Base-by-base conservation (phyloP, 2,329 filamentous ascomycete genomes). In the Cordyceps farinosa region DNA sequence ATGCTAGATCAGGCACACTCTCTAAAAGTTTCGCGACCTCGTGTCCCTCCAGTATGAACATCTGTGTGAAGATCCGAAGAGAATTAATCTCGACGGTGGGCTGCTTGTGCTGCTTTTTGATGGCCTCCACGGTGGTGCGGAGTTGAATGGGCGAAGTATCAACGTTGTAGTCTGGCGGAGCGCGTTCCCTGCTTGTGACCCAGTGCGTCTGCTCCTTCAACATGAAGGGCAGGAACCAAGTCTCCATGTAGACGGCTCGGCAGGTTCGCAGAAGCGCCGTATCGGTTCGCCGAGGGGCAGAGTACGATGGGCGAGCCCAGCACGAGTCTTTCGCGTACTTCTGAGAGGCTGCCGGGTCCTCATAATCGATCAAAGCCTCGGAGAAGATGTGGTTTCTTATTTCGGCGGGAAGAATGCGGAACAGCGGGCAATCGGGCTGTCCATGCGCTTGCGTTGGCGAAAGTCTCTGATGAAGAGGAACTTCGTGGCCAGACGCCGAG, bases 311-410 rank as follows among this genome's bases (percentile, higher is more conserved):
- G 2, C 80, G 72, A 9, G 70, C 69, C 67, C 76, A 81, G 67
- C 72, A 77, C 4, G 77, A 75, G 3, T 70, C 61, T 7, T 62
- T 50, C 1, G 30, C 56, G 68, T 77, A 78, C 1, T 65, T 66
- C 1, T 57, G 61, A 1, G 65, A 59, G 0, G 69, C 67, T 1
- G 66, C 62, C 5, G 70, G 67, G 47, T 79, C 77, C 10, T 75
- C 72, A 38, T 74, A 76, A 36, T 77, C 76, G 6, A 74, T 70
- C 3, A 82, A 69, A 0, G 71, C 75, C 51, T 71, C 72, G 10
- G 70, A 63, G 68, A 82, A 86, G 55, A 86, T 81, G 1, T 72
- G 68, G 64, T 75, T 74, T 61, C 83, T 79, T 15, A 85, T 67
- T 68, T 86, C 76, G 0, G 83, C 75, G 0, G 83, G 82, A 0